phyloP scores from a whole-genome alignment of 1,284 basidiomycete genomes.

The Trametes hirsuta region DNA sequence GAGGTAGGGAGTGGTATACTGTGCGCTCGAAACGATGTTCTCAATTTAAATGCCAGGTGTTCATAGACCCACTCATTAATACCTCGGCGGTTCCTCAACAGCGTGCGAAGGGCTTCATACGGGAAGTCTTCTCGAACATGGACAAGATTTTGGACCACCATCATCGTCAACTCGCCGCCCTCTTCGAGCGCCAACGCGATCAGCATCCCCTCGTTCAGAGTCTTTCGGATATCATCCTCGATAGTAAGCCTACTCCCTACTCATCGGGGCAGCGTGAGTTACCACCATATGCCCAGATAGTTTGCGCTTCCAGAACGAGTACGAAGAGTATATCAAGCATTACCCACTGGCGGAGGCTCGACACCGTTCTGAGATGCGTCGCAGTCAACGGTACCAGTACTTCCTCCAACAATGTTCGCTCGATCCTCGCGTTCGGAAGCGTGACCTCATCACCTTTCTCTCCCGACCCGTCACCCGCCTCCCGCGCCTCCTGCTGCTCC shows the following conservation, averaged over 20 bases:
- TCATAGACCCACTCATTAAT: slow-evolving; percentile 61
- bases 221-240: slow-evolving; percentile 76
- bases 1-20: slow-evolving; percentile 46
- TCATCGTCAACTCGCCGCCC: slow-evolving; percentile 60
- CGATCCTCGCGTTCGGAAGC: slow-evolving; percentile 71
- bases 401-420: slow-evolving; percentile 67
- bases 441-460: slow-evolving; percentile 80
- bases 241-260: slow-evolving; percentile 32
- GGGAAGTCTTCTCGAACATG: slow-evolving; percentile 78
- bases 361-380: slow-evolving; percentile 72
- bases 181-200: slow-evolving; percentile 75
- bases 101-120: slow-evolving; percentile 59
- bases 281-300: slow-evolving; percentile 32
- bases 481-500: slow-evolving; percentile 71
- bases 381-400: slow-evolving; percentile 64
- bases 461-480: slow-evolving; percentile 83
- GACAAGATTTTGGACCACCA: slow-evolving; percentile 66
- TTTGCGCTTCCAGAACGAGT: slow-evolving; percentile 58
- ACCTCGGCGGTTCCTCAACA: slow-evolving; percentile 57
- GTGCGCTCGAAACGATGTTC: slow-evolving; percentile 3
- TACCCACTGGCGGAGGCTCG: slow-evolving; percentile 81
- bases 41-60: slow-evolving; percentile 50
- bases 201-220: slow-evolving; percentile 82
- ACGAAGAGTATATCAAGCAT: slow-evolving; percentile 82
- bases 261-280: no score